phyloP scores from a whole-genome alignment of 805 yeast genomes.

The Teunomyces barrocoloradensis region DNA sequence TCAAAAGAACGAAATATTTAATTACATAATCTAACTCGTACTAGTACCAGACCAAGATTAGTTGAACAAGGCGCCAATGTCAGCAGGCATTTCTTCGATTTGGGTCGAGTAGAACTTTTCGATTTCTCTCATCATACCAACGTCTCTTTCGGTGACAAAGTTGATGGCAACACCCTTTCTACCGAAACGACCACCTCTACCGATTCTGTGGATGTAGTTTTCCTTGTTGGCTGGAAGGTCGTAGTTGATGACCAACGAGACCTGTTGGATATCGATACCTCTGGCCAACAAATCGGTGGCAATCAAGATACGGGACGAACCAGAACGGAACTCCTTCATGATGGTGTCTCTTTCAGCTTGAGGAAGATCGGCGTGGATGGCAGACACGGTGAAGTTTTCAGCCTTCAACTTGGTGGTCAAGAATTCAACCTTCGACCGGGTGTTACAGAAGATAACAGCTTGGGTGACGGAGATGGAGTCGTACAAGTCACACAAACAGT shows the following conservation, averaged over 20 bases:
- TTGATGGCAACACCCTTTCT: slow-evolving; percentile 98
- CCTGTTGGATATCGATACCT: slow-evolving; percentile 98
- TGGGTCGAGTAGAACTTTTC: slow-evolving; percentile 72
- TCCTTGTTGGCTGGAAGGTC: slow-evolving; percentile 92
- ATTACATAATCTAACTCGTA: neutral
- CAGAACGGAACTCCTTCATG: slow-evolving; percentile 94
- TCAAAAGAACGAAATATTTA: neutral
- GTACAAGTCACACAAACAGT: slow-evolving; percentile 89
- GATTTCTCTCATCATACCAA: slow-evolving; percentile 67
- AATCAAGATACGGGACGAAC: slow-evolving; percentile 88
- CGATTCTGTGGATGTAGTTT: slow-evolving; percentile 95
- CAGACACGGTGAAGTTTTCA: slow-evolving; percentile 87
- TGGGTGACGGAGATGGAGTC: slow-evolving; percentile 95
- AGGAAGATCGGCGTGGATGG: slow-evolving; percentile 97
- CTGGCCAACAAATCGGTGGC: slow-evolving; percentile 98
- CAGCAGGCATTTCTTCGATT: slow-evolving; percentile 76
- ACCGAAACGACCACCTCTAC: slow-evolving; percentile 98
- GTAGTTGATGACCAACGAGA: slow-evolving; percentile 91
- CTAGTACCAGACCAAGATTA: slow-evolving; percentile 14
- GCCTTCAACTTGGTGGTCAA: slow-evolving; percentile 91
- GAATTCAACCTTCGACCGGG: slow-evolving; percentile 84
- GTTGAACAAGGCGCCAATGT: slow-evolving; percentile 50
- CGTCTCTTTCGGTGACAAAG: slow-evolving; percentile 81
- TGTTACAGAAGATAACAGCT: slow-evolving; percentile 95
- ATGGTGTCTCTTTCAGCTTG: slow-evolving; percentile 93